phyloP scores from a whole-genome alignment of 208 protist species.

The Leishmania amazonensis region DNA sequence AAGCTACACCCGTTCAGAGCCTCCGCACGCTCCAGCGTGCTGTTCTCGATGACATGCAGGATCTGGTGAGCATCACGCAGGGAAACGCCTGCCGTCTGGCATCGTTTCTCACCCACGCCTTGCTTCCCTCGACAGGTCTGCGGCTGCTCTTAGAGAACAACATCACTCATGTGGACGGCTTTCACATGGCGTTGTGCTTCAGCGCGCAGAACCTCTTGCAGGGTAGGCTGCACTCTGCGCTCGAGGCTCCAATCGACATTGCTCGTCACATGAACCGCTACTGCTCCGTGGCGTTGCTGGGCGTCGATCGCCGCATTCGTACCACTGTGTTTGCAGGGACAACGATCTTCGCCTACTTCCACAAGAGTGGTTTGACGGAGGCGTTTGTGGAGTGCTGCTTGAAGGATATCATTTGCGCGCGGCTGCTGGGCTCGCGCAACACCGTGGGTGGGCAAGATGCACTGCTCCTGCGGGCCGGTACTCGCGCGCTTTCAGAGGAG shows the following conservation, averaged over 20 bases:
- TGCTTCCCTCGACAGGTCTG: slow-evolving; percentile 71
- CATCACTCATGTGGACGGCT: slow-evolving; percentile 66
- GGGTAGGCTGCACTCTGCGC: slow-evolving; percentile 28
- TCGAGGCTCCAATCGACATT: slow-evolving; percentile 71
- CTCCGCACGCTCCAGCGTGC: slow-evolving; percentile 61
- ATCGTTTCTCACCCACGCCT: slow-evolving; percentile 66
- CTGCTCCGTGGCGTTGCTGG: slow-evolving; percentile 62
- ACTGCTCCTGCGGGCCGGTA: slow-evolving; percentile 34
- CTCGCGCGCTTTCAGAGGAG: slow-evolving; percentile 34
- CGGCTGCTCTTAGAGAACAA: slow-evolving; percentile 68
- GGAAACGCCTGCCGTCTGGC: slow-evolving; percentile 74
- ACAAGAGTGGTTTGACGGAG: slow-evolving; percentile 52
- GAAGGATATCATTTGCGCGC: slow-evolving; percentile 57
- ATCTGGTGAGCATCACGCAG: slow-evolving; percentile 52
- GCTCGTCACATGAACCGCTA: slow-evolving; percentile 56
- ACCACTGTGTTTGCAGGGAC: slow-evolving; percentile 41
- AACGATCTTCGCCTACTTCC: slow-evolving; percentile 74
- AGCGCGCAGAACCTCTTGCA: slow-evolving; percentile 52
- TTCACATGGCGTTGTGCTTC: slow-evolving; percentile 82
- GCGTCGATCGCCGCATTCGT: slow-evolving; percentile 35
- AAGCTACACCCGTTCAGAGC: slow-evolving; percentile 49
- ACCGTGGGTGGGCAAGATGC: slow-evolving; percentile 36
- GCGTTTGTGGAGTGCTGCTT: slow-evolving; percentile 72
- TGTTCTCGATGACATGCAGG: slow-evolving; percentile 73
- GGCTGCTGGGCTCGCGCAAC: slow-evolving; percentile 62